Evolutionary conservation across 106 monocot genomes (phyloP), one percentile per base, ranked within the genome.

Genomic region (Acorus gramineus): DNA sequence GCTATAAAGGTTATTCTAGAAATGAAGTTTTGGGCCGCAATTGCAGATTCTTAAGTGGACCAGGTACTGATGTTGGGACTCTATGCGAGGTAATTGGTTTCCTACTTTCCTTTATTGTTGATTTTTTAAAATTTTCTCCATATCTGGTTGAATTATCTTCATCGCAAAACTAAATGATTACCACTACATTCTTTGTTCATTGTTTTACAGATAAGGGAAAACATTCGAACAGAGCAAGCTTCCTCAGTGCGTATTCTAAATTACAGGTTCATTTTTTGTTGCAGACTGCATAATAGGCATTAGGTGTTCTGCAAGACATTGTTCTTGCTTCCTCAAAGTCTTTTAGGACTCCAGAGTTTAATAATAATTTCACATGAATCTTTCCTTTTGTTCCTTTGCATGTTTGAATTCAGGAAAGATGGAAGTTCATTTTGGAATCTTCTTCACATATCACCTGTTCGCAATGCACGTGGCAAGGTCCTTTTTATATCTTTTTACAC

Each of bases 391-490:
- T 28, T 28, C 28, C 28, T 28, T 28, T 28, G 28, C 28, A 28
- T 28, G 28, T 28, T 28, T 12, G 43, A 42, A 7, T 44, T 66
- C 75, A 98, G 96, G 83, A 91, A 92, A 79, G 91, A 88, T 73
- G 83, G 79, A 72, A 85, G 80, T 58, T 76, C 81, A 10, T 98
- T 98, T 62, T 80, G 91, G 87, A 92, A 98, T 71, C 76, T 68
- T 70, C 83, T 98, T 50, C 81, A 88, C 47, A 71, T 88, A 59
- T 82, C 91, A 56, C 88, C 96, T 47, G 81, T 91, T 14, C 76
- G 91, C 55, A 88, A 88, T 79, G 82, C 91, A 68, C 75, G 81
- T 53, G 96, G 96, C 65, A 98, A 98, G 96, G 91, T 98, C 64
- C 44, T 46, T 59, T 46, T 46, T 13, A 51, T 46, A 44, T 4